Conservation (phyloP, 2,329 filamentous ascomycete species). For the Trichocomaceae sp. region DNA sequence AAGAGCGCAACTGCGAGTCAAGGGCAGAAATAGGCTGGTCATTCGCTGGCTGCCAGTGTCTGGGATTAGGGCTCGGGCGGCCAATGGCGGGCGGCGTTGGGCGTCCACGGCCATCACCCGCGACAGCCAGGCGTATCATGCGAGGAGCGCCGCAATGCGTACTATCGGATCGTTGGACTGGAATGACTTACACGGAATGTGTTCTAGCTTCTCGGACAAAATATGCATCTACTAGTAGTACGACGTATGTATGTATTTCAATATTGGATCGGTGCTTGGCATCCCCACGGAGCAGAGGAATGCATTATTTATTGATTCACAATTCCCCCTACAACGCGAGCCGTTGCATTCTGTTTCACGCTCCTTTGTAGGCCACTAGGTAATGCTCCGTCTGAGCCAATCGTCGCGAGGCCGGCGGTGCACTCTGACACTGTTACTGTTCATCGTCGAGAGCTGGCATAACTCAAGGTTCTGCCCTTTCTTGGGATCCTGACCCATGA, state of each 20-base stretch:
- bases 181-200: too few species aligned
- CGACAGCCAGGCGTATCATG: constrained; percentile 2
- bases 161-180: too few species aligned
- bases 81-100: constrained; percentile 6
- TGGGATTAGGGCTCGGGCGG: constrained; percentile 8
- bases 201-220: not conserved
- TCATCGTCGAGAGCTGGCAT: too few species aligned
- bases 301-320: not conserved
- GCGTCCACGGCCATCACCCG: constrained; percentile 7
- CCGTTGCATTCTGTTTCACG: not conserved
- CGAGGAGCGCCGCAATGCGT: not conserved
- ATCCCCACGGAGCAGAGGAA: constrained; percentile 4
- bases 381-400: not conserved
- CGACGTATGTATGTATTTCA: too few species aligned
- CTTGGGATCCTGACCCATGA: too few species aligned
- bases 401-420: not conserved
- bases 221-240: too few species aligned
- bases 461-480: too few species aligned
- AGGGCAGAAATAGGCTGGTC: too few species aligned
- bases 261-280: not conserved
- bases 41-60: not conserved
- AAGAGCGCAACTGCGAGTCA: not conserved
- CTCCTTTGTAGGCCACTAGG: too few species aligned
- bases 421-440: constrained; percentile 1
- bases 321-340: constrained; percentile 3